These are phyloP conservation scores for Clavispora santaluciae DNA, from an alignment of 805 yeast species.

Conservation along the genomic window DNA sequence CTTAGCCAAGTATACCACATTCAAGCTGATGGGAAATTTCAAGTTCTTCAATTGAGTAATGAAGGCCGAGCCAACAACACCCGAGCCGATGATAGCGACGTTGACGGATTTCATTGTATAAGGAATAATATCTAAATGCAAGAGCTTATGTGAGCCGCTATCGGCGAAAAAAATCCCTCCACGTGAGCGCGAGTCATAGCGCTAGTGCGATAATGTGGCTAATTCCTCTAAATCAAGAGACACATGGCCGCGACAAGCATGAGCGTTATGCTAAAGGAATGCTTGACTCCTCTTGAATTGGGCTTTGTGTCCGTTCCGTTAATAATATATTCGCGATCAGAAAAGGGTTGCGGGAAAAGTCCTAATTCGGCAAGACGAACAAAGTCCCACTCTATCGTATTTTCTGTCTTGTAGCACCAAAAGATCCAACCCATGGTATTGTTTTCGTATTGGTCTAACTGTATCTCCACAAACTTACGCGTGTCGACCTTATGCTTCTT, in stretches of 20 bases:
- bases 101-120: conserved; percentile 26
- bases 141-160: neutral
- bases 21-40: conserved; percentile 59
- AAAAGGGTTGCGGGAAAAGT: conserved; percentile 60
- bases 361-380: conserved; percentile 42
- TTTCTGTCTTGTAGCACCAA: conserved; percentile 69
- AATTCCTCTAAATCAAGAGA: neutral
- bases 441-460: conserved; percentile 47
- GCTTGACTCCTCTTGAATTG: conserved; percentile 1
- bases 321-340: conserved; percentile 20
- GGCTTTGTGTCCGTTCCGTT: conserved; percentile 31
- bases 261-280: neutral
- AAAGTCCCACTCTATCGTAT: conserved; percentile 65
- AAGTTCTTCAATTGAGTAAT: conserved; percentile 69
- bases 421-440: conserved; percentile 57
- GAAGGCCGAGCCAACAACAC: conserved; percentile 93
- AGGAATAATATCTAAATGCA: neutral
- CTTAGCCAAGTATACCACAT: conserved; percentile 72
- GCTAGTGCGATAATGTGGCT: neutral
- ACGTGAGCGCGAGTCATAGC: neutral
- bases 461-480: conserved; percentile 56
- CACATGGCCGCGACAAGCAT: neutral
- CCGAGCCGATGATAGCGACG: conserved; percentile 61
- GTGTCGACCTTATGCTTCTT: conserved; percentile 36
- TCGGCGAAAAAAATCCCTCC: neutral